Conservation (phyloP, 306 rosid genomes). For the Prunus dulcis region DNA sequence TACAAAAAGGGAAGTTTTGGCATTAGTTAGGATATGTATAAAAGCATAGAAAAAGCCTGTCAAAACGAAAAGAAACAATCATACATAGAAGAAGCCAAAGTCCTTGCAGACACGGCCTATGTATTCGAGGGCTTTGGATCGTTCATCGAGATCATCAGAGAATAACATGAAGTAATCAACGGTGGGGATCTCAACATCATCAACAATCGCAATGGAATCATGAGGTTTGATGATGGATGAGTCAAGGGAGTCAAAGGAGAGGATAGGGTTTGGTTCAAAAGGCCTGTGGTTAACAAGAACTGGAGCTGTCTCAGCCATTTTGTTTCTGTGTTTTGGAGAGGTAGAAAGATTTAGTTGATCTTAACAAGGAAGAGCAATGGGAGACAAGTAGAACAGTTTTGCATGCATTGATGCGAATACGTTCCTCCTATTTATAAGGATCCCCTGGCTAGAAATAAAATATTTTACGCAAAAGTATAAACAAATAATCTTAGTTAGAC, state of each 20-base stretch:
- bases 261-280: background rate
- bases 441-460: background rate
- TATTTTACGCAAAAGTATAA: background rate
- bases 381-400: background rate
- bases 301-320: background rate
- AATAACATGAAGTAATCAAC: slow-evolving; percentile 17
- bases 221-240: background rate
- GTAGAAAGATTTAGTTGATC: background rate
- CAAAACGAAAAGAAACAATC: background rate
- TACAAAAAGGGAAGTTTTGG: background rate
- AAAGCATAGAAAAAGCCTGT: background rate
- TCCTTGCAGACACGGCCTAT: slow-evolving; percentile 16
- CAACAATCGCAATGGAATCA: background rate
- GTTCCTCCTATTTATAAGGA: background rate
- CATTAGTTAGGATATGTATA: background rate
- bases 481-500: background rate
- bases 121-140: slow-evolving; percentile 3
- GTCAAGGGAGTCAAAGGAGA: background rate
- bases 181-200: slow-evolving; percentile 19
- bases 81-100: slow-evolving; percentile 26
- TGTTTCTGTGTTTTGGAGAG: background rate
- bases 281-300: background rate
- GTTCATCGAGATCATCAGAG: slow-evolving; percentile 14
- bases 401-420: background rate
- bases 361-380: background rate